Evolutionary conservation across 1,284 basidiomycete genomes (phyloP).

Genomic region (Porodaedalea pini): DNA sequence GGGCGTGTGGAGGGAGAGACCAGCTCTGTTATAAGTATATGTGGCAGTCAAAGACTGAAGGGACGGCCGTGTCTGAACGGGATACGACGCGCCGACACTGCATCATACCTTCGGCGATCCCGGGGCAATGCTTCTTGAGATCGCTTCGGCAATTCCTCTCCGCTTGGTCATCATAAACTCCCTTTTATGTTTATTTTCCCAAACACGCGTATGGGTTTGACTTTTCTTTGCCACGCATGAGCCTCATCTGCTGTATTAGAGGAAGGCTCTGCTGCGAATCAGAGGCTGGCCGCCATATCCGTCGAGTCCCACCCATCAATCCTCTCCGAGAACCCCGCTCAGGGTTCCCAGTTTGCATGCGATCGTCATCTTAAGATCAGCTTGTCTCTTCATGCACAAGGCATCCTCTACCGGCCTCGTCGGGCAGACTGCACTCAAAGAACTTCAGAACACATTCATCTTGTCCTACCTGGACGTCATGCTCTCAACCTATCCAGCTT

Average conservation of each 20-base stretch:
- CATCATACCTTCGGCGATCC: slow-evolving; percentile 3
- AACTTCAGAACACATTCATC: not conserved
- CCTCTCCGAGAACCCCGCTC: slow-evolving; percentile 1
- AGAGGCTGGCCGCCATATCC: not conserved
- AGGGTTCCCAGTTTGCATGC: not conserved
- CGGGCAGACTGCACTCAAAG: not conserved
- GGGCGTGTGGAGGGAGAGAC: slow-evolving; percentile 1
- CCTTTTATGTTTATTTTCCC: not conserved
- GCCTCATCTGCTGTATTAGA: too few relatives aligned
- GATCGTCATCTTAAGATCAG: not conserved
- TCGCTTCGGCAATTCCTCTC: not conserved
- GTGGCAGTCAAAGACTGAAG: not conserved
- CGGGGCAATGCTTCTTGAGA: not conserved
- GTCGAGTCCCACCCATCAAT: not conserved
- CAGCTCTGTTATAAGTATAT: slow-evolving; percentile 2
- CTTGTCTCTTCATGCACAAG: not conserved
- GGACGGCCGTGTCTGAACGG: slow-evolving; percentile 24
- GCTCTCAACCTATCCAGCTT: too few relatives aligned
- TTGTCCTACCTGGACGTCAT: not conserved
- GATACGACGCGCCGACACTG: slow-evolving; percentile 18
- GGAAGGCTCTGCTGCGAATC: not conserved
- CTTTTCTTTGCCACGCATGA: too few relatives aligned
- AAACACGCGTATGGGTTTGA: too few relatives aligned
- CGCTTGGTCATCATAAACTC: not conserved
- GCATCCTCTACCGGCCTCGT: not conserved